Evolutionary conservation across 2,329 filamentous ascomycete genomes (phyloP).

Genomic region (Aspergillus luchuensis): DNA sequence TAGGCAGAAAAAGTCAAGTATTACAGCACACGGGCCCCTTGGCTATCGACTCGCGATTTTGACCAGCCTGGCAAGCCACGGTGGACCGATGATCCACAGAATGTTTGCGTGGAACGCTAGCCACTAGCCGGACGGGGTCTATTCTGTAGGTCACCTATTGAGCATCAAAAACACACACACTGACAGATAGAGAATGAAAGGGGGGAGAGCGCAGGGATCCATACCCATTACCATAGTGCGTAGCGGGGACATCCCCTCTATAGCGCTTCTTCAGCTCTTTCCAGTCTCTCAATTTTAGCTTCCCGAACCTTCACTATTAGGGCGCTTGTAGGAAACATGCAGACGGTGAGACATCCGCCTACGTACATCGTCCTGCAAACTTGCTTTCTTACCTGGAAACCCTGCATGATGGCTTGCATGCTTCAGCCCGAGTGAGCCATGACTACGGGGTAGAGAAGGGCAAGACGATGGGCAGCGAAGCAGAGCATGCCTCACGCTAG

Average conservation of each 20-base stretch:
- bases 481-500: slow-evolving; percentile 4
- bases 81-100: neutral
- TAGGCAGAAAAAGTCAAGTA: slow-evolving; percentile 8
- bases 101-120: neutral
- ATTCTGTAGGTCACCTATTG: neutral
- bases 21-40: slow-evolving; percentile 13
- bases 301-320: neutral
- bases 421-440: slow-evolving; percentile 10
- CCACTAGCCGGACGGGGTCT: neutral
- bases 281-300: neutral
- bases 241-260: neutral
- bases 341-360: slow-evolving; percentile 6
- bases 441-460: slow-evolving; percentile 10
- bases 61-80: slow-evolving; percentile 3
- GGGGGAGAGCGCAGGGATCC: neutral
- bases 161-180: neutral
- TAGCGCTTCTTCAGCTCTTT: slow-evolving; percentile 7
- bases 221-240: slow-evolving; percentile 13
- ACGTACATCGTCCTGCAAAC: slow-evolving; percentile 8
- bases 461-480: neutral
- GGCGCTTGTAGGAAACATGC: neutral
- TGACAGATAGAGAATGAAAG: neutral
- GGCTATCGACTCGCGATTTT: neutral
- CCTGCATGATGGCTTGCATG: slow-evolving; percentile 19
- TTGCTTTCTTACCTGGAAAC: slow-evolving; percentile 14